These are phyloP conservation scores for Phaeosphaeria sp. DNA, from an alignment of 2,329 filamentous ascomycete genomes.

Conservation along the genomic window DNA sequence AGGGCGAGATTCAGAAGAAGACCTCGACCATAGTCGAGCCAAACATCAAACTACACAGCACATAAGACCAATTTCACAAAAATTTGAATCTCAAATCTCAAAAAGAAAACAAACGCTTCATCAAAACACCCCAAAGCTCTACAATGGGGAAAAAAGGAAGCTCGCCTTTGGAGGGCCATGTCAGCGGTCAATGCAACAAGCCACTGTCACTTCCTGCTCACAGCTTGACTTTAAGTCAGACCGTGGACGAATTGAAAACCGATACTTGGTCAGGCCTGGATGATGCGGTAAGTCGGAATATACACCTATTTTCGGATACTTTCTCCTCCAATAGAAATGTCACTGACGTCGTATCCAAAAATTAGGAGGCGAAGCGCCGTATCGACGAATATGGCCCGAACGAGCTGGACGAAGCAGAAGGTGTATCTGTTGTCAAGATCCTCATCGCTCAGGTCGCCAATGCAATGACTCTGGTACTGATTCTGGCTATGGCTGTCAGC, in stretches of 20 bases:
- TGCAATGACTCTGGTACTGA: conserved; percentile 75
- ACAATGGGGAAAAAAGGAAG: conserved; percentile 29
- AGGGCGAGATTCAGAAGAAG: conserved; percentile 28
- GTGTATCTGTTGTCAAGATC: conserved; percentile 74
- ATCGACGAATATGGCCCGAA: conserved; percentile 69
- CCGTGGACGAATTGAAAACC: conserved; percentile 64
- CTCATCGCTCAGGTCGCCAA: conserved; percentile 76
- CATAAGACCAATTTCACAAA: too few species aligned
- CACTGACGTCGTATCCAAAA: too few species aligned
- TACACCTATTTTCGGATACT: too few species aligned
- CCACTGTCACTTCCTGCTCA: conserved; percentile 69
- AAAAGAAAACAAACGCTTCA: not conserved
- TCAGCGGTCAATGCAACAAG: conserved; percentile 52
- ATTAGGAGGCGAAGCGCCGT: conserved; percentile 66
- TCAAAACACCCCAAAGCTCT: not conserved
- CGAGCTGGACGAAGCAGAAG: conserved; percentile 72
- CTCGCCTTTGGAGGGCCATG: conserved; percentile 32
- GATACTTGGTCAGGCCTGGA: conserved; percentile 71
- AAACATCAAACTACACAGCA: too few species aligned
- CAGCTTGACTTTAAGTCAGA: conserved; percentile 59
- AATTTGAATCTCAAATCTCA: not conserved
- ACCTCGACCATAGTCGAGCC: conserved; percentile 12
- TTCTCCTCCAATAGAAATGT: too few species aligned
- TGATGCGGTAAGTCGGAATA: conserved; percentile 44
- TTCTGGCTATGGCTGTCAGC: conserved; percentile 57